Conservation (phyloP, 1,139 yeast species). For the Lodderomyces margitis region DNA sequence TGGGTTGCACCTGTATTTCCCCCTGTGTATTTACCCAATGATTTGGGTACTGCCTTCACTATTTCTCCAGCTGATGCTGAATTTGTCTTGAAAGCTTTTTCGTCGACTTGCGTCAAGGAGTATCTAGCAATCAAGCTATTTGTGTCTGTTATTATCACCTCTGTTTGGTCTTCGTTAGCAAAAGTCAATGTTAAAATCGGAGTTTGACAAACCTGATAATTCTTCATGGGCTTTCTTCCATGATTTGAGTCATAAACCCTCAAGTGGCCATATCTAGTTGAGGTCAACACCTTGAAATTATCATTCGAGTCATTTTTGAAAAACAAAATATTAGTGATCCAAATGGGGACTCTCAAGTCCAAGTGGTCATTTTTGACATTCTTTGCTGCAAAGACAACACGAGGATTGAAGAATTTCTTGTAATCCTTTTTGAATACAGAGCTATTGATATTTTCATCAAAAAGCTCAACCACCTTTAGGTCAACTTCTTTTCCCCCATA, state of each 20-base stretch:
- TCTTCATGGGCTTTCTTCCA: conserved; percentile 57
- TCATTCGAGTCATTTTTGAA: conserved; percentile 33
- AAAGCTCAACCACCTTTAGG: conserved; percentile 49
- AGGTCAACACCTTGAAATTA: conserved; percentile 51
- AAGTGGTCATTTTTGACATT: conserved; percentile 67
- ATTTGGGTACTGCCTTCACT: conserved; percentile 36
- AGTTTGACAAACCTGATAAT: conserved; percentile 48
- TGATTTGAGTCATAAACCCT: conserved; percentile 59
- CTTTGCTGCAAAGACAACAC: conserved; percentile 51
- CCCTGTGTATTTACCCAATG: conserved; percentile 44
- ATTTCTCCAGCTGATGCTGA: conserved; percentile 48
- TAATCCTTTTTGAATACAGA: conserved; percentile 18
- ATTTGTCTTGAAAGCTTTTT: conserved; percentile 34
- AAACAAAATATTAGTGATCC: conserved; percentile 56
- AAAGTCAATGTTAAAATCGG: conserved; percentile 42
- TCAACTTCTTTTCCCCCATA: conserved; percentile 77
- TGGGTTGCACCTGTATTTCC: conserved; percentile 48
- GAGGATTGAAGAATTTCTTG: conserved; percentile 20
- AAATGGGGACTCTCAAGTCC: conserved; percentile 67
- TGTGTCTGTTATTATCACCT: conserved; percentile 56
- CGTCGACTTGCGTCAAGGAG: conserved; percentile 40
- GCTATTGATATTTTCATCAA: conserved; percentile 22
- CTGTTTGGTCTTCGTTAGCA: conserved; percentile 30
- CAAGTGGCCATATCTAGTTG: conserved; percentile 70
- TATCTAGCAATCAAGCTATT: conserved; percentile 55